Percentiles rank a stretch among this genome's conserved stretches.
phyloP scores from a whole-genome alignment of 352 stramenopile genomes.

The Pythium rishiriense region DNA sequence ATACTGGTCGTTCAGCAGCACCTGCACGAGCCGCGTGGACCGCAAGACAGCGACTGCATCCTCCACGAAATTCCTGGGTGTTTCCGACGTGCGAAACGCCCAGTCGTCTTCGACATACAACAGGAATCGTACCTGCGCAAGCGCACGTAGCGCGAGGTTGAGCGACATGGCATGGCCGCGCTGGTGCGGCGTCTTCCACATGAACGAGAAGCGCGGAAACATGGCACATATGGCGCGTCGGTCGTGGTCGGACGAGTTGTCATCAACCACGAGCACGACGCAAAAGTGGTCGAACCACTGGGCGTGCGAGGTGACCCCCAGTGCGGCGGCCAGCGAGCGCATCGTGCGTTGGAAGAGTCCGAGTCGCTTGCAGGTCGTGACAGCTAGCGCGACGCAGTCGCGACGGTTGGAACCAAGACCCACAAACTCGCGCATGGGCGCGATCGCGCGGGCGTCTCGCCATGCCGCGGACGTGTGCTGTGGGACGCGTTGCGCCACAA shows the following conservation, averaged over 20 bases:
- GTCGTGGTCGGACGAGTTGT: conserved; percentile 45
- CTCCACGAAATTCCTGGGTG: conserved; percentile 15
- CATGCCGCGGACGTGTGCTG: conserved; percentile 25
- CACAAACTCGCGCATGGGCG: background rate
- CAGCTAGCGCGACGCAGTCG: conserved; percentile 40
- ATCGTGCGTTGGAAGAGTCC: conserved; percentile 43
- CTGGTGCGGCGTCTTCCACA: conserved; percentile 30
- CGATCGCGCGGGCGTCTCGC: conserved; percentile 24
- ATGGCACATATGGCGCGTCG: conserved; percentile 34
- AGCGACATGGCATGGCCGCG: conserved; percentile 55
- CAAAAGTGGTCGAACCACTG: conserved; percentile 38
- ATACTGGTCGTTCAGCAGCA: conserved; percentile 58
- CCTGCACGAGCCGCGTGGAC: conserved; percentile 31
- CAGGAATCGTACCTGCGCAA: conserved; percentile 39
- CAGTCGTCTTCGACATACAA: conserved; percentile 75
- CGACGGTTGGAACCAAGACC: background rate
- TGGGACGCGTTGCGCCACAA: conserved; percentile 5
- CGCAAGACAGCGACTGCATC: conserved; percentile 29
- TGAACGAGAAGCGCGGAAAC: conserved; percentile 41
- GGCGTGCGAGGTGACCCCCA: conserved; percentile 6
- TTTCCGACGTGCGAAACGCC: conserved; percentile 22
- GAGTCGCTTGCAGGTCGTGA: conserved; percentile 68
- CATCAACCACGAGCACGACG: conserved; percentile 51
- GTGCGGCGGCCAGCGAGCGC: conserved; percentile 21
- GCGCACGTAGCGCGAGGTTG: conserved; percentile 35